phyloP scores from a whole-genome alignment of 495 filamentous ascomycete species.

The Saxophila tyrrhenica region DNA sequence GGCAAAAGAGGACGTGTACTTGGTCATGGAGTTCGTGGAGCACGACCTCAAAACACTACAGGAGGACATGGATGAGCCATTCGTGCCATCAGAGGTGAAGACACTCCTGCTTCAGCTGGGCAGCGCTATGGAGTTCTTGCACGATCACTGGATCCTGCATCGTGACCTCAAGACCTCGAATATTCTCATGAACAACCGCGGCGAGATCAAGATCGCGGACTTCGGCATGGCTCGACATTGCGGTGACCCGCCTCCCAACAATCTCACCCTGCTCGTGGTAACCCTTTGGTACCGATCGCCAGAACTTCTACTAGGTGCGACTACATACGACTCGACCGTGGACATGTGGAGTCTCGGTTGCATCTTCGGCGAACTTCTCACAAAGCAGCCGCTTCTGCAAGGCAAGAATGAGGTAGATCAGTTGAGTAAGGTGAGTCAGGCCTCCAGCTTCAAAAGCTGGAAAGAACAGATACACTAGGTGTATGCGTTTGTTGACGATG shows the following conservation, averaged over 20 bases:
- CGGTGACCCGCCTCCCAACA: constrained; percentile 60
- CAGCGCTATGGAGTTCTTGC: constrained; percentile 74
- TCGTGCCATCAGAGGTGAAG: constrained; percentile 86
- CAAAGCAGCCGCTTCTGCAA: constrained; percentile 72
- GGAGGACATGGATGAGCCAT: constrained; percentile 88
- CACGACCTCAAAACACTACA: constrained; percentile 93
- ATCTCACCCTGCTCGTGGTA: constrained; percentile 87
- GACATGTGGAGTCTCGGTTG: constrained; percentile 97
- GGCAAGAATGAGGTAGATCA: constrained; percentile 94
- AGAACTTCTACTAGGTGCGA: constrained; percentile 75
- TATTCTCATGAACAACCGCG: constrained; percentile 88
- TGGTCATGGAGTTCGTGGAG: constrained; percentile 97
- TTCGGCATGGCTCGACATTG: constrained; percentile 95
- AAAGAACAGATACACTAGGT: constrained; percentile 9
- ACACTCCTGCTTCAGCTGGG: constrained; percentile 75
- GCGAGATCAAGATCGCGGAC: constrained; percentile 90
- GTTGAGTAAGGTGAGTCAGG: constrained; percentile 40
- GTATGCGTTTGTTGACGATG: constrained; percentile 4
- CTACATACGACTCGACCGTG: constrained; percentile 62
- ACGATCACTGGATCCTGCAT: constrained; percentile 85
- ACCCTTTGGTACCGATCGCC: constrained; percentile 95
- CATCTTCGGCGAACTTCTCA: constrained; percentile 87
- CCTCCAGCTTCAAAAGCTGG: constrained; percentile 13
- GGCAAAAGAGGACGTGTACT: constrained; percentile 71
- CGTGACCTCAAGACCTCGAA: constrained; percentile 96